A percentile compares a stretch with the other conserved stretches of the same genome.
Evolutionary conservation across 495 filamentous ascomycete species (phyloP).

Genomic region (Ramalina intermedia): DNA sequence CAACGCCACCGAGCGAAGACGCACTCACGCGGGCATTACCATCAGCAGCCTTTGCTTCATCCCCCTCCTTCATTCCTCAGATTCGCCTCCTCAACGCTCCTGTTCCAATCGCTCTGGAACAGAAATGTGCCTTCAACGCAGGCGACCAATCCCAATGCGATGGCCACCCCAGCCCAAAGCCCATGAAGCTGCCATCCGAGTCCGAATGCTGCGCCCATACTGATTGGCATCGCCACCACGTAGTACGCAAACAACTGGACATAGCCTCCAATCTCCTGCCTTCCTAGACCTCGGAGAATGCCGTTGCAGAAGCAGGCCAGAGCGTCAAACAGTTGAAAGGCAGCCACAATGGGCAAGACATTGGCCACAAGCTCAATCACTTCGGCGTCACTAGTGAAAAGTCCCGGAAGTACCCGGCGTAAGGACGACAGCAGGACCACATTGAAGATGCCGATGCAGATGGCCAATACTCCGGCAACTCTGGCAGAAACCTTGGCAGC

Average conservation of each 20-base stretch:
- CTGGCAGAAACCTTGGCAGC: conserved; percentile 57
- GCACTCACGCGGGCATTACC: too few relatives aligned
- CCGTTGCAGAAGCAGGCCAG: conserved; percentile 68
- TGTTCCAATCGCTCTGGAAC: conserved; percentile 52
- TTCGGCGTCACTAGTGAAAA: conserved; percentile 70
- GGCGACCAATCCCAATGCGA: conserved; percentile 45
- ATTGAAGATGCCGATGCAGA: conserved; percentile 63
- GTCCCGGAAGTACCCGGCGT: conserved; percentile 51
- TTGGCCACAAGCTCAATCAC: conserved; percentile 61
- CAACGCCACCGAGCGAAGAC: too few relatives aligned
- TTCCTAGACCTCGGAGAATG: conserved; percentile 66
- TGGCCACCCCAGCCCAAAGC: conserved; percentile 68
- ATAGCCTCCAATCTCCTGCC: conserved; percentile 80
- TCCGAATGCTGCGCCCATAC: conserved; percentile 59
- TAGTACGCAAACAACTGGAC: conserved; percentile 80
- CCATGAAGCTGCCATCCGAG: conserved; percentile 59
- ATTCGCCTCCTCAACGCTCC: conserved; percentile 58
- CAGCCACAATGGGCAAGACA: conserved; percentile 62
- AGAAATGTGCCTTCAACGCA: conserved; percentile 53
- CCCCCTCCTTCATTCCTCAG: conserved; percentile 47
- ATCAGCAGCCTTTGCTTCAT: background rate
- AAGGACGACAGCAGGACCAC: conserved; percentile 47
- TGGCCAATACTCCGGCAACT: conserved; percentile 49
- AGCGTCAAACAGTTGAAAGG: conserved; percentile 81
- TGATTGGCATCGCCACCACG: conserved; percentile 68